These are phyloP conservation scores for Chrysanthemum lavandulifolium DNA, from an alignment of 129 eudicot species.

Conservation along the genomic window DNA sequence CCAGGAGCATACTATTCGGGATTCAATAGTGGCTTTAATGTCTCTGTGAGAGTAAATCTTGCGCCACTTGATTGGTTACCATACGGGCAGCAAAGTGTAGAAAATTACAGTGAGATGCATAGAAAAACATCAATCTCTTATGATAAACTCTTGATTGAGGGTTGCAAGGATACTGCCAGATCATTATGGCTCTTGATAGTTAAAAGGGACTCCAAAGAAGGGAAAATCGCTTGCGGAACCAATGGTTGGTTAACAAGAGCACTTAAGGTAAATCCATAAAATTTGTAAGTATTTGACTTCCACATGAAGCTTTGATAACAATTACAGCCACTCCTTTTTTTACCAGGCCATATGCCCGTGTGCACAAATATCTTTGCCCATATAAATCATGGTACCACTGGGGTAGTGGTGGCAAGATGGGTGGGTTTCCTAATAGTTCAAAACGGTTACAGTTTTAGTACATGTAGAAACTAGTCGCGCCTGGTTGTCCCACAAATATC, in stretches of 20 bases:
- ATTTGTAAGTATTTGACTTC: no score
- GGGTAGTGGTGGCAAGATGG: not conserved
- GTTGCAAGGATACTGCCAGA: slow-evolving; percentile 54
- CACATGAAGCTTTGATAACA: not conserved
- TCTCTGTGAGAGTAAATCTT: slow-evolving; percentile 53
- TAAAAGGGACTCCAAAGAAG: slow-evolving; percentile 4
- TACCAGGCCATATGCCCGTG: no score
- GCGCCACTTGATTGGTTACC: slow-evolving; percentile 95
- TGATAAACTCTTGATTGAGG: slow-evolving; percentile 64
- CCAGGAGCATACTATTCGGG: slow-evolving; percentile 79
- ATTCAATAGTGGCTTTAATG: slow-evolving; percentile 67
- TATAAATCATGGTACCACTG: no score
- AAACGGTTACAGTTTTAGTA: no score
- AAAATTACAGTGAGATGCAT: slow-evolving; percentile 47
- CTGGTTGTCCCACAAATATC: no score
- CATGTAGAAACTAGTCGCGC: no score
- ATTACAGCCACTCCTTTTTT: no score
- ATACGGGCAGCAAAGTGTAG: slow-evolving; percentile 60
- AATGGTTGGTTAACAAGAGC: slow-evolving; percentile 61
- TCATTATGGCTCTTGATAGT: slow-evolving; percentile 22
- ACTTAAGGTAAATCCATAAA: slow-evolving; percentile 49
- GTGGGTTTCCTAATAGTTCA: not conserved
- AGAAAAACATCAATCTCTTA: slow-evolving; percentile 65
- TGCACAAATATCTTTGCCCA: no score
- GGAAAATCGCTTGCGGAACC: slow-evolving; percentile 57